These are phyloP conservation scores for Phytophthora chlamydospora DNA, from an alignment of 352 stramenopile genomes.

Conservation along the genomic window DNA sequence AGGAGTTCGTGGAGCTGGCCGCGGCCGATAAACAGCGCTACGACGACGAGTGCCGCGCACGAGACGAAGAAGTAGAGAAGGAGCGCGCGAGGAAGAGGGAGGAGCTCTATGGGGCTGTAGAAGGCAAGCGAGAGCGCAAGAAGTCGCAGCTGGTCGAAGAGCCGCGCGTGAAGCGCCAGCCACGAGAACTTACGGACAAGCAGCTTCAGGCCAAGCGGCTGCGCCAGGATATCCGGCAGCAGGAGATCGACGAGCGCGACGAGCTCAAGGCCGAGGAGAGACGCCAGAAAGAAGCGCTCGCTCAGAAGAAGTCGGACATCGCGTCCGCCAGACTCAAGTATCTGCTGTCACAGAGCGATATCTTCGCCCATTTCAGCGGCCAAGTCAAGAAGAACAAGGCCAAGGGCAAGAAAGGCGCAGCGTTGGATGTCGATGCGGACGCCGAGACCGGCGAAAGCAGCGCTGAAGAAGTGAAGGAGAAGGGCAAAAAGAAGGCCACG, in stretches of 20 bases:
- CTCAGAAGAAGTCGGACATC: conserved; percentile 80
- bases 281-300: conserved; percentile 81
- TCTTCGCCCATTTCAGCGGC: conserved; percentile 98
- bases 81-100: conserved; percentile 79
- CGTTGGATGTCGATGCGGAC: conserved; percentile 54
- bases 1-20: conserved; percentile 76
- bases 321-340: conserved; percentile 92
- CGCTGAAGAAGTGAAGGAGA: conserved; percentile 51
- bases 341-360: conserved; percentile 96
- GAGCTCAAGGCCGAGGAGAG: conserved; percentile 79
- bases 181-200: conserved; percentile 69
- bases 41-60: conserved; percentile 75
- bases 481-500: conserved; percentile 68
- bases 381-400: conserved; percentile 77
- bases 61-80: conserved; percentile 74
- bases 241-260: conserved; percentile 70
- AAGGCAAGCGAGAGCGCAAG: conserved; percentile 88
- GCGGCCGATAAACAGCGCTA: conserved; percentile 67
- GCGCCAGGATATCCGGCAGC: conserved; percentile 76
- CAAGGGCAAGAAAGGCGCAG: conserved; percentile 28
- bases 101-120: conserved; percentile 66
- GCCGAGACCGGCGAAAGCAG: conserved; percentile 81
- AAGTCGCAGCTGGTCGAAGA: conserved; percentile 51
- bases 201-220: conserved; percentile 73
- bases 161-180: conserved; percentile 41